Percentiles rank a stretch among this genome's conserved stretches.
These are phyloP conservation scores for Termitomyces sp. DNA, from an alignment of 768 basidiomycete species.

Conservation along the genomic window DNA sequence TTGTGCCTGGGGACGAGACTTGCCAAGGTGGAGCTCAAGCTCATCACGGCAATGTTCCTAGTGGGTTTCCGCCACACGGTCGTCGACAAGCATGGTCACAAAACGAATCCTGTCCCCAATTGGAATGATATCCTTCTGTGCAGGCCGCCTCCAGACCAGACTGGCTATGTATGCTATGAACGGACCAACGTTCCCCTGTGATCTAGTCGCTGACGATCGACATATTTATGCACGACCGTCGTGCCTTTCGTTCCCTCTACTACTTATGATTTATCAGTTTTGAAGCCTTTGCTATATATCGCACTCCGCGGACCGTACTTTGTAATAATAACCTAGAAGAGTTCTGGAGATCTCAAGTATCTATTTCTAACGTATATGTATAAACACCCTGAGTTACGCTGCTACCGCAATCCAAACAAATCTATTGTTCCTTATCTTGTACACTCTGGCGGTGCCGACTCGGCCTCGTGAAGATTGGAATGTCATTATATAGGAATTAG, in stretches of 20 bases:
- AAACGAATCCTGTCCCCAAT: constrained; percentile 46
- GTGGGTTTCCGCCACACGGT: constrained; percentile 56
- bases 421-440: background rate
- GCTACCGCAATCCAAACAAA: background rate
- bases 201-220: constrained; percentile 3
- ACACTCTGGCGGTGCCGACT: constrained; percentile 3
- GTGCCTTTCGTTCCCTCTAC: background rate
- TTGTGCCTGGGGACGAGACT: constrained; percentile 69
- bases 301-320: background rate
- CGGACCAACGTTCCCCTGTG: constrained; percentile 29
- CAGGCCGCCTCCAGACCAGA: constrained; percentile 45
- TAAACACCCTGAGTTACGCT: constrained; percentile 4
- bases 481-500: background rate
- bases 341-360: constrained; percentile 12
- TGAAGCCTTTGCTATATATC: background rate
- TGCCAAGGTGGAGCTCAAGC: constrained; percentile 69
- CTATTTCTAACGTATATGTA: constrained; percentile 18
- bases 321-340: constrained; percentile 8
- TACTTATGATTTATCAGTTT: background rate
- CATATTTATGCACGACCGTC: constrained; percentile 2
- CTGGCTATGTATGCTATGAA: constrained; percentile 50
- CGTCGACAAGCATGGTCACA: constrained; percentile 47
- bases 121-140: constrained; percentile 77
- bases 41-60: constrained; percentile 62
- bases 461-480: constrained; percentile 3